phyloP scores from a whole-genome alignment of 2,329 filamentous ascomycete genomes.

The Lachnellula subtilissima region DNA sequence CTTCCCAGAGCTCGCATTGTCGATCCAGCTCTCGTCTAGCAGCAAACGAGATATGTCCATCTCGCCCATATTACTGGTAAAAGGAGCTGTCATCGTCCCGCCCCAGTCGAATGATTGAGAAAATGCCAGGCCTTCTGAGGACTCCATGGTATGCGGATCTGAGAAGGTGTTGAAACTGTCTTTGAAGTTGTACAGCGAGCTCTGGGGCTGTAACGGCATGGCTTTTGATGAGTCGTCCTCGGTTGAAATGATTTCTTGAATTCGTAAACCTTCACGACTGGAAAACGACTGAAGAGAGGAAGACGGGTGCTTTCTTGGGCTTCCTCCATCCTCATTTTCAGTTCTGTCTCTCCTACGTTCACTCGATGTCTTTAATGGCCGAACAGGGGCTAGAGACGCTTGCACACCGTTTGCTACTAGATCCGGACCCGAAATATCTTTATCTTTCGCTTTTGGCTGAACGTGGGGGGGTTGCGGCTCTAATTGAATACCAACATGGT shows the following conservation, averaged over 20 bases:
- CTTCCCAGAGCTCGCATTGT: slow-evolving; percentile 19
- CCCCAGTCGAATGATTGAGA: slow-evolving; percentile 41
- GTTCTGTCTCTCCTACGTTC: slow-evolving; percentile 1
- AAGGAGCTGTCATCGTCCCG: slow-evolving; percentile 37
- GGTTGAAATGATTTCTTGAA: slow-evolving; percentile 28
- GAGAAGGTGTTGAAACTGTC: slow-evolving; percentile 18
- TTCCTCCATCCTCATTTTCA: background rate
- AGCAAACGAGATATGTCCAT: slow-evolving; percentile 60
- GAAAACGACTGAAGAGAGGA: slow-evolving; percentile 8
- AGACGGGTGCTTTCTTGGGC: background rate
- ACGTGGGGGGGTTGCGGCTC: background rate
- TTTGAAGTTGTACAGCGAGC: slow-evolving; percentile 12
- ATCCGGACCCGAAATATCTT: slow-evolving; percentile 3
- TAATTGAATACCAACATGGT: background rate
- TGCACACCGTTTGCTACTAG: background rate
- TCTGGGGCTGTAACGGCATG: slow-evolving; percentile 7
- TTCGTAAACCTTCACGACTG: slow-evolving; percentile 25
- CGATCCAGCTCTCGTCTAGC: slow-evolving; percentile 45
- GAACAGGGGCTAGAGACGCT: slow-evolving; percentile 1
- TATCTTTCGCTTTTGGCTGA: background rate
- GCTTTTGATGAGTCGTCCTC: slow-evolving; percentile 11
- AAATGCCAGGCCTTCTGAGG: slow-evolving; percentile 34
- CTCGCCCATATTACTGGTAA: slow-evolving; percentile 44
- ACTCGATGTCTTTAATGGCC: background rate
- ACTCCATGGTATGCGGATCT: slow-evolving; percentile 19